These are phyloP conservation scores for Scheffersomyces cryptocercus DNA, from an alignment of 1,139 yeast species.

Conservation along the genomic window DNA sequence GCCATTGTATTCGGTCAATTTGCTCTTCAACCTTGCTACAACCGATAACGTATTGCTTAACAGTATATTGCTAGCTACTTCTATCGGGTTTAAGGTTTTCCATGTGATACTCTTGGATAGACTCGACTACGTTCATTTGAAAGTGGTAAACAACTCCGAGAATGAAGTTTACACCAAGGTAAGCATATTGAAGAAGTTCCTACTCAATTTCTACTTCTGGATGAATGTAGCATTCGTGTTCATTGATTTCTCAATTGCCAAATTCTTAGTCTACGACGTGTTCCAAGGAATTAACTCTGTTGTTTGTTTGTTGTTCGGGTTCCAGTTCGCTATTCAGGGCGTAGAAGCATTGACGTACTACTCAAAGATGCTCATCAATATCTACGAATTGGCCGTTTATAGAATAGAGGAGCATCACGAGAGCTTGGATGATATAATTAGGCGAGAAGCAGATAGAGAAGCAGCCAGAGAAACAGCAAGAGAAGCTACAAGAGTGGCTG, in stretches of 20 bases:
- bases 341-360: conserved; percentile 53
- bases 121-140: conserved; percentile 52
- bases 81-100: conserved; percentile 63
- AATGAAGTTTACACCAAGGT: conserved; percentile 30
- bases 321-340: conserved; percentile 70
- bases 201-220: conserved; percentile 23
- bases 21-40: conserved; percentile 63
- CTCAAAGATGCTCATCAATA: conserved; percentile 53
- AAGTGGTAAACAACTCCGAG: conserved; percentile 25
- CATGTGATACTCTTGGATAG: conserved; percentile 75
- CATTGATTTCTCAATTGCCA: conserved; percentile 55
- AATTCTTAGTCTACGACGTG: conserved; percentile 59
- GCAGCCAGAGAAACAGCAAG: too few species aligned
- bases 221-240: conserved; percentile 42
- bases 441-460: conserved; percentile 1
- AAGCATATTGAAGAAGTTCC: conserved; percentile 24
- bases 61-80: conserved; percentile 40
- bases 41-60: conserved; percentile 55
- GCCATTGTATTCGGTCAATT: conserved; percentile 58
- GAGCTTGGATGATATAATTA: conserved; percentile 1
- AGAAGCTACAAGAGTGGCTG: too few species aligned
- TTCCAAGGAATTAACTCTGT: conserved; percentile 52
- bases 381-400: conserved; percentile 53
- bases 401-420: conserved; percentile 10
- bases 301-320: conserved; percentile 64